Conservation (phyloP, 2,329 filamentous ascomycete genomes). For the Talaromyces sp. region DNA sequence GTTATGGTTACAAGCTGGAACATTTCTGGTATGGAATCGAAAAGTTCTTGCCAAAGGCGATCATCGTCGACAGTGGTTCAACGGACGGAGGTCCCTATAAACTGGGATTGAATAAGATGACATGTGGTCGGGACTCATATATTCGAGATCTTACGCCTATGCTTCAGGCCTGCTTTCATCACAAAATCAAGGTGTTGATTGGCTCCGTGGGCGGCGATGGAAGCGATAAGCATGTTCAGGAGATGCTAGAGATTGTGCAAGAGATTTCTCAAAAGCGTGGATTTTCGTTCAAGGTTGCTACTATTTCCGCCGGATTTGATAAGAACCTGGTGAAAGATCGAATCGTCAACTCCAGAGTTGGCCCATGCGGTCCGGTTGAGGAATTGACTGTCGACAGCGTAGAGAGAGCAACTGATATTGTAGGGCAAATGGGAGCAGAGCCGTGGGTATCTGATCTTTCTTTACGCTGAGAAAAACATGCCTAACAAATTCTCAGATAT, state of each 20-base stretch:
- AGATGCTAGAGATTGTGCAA: constrained; percentile 43
- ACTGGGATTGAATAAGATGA: constrained; percentile 36
- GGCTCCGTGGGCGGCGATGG: constrained; percentile 52
- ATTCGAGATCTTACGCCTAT: constrained; percentile 45
- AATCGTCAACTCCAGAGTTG: constrained; percentile 33
- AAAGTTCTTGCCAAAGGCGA: constrained; percentile 24
- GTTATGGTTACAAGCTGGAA: constrained; percentile 48
- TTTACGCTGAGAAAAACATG: background rate
- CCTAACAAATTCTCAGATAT: background rate
- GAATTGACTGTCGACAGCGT: constrained; percentile 41
- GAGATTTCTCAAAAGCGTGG: constrained; percentile 34
- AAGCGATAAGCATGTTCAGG: constrained; percentile 44
- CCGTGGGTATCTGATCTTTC: constrained; percentile 30
- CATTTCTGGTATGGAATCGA: constrained; percentile 47
- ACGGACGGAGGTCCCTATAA: constrained; percentile 34
- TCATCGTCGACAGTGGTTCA: constrained; percentile 35
- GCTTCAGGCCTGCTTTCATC: constrained; percentile 35
- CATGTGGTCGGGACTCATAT: constrained; percentile 44
- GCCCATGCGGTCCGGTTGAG: constrained; percentile 47
- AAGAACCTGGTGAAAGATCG: constrained; percentile 35
- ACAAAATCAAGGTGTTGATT: constrained; percentile 44
- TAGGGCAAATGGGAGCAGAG: constrained; percentile 51
- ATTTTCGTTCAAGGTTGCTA: constrained; percentile 29
- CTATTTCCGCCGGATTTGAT: constrained; percentile 43
- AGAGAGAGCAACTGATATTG: constrained; percentile 38